These are phyloP conservation scores for Bothriochloa decipiens DNA, from an alignment of 176 grass and related monocot species.

Conservation along the genomic window DNA sequence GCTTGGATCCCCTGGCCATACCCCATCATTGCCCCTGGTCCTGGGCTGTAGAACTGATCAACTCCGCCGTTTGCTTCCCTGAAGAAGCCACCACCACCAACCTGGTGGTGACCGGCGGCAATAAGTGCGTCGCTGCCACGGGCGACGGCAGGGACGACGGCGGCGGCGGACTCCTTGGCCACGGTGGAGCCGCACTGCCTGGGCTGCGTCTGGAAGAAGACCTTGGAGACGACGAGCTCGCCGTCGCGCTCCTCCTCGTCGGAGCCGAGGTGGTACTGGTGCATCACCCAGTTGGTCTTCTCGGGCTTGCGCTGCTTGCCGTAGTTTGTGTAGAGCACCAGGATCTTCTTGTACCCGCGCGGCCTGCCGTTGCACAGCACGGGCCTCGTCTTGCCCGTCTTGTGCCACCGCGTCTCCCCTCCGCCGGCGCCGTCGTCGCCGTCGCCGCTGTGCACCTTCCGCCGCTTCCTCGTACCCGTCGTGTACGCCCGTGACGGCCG, in stretches of 20 bases:
- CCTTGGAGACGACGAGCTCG: slow-evolving; percentile 89
- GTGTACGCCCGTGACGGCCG: slow-evolving; percentile 89
- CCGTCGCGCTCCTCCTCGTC: slow-evolving; percentile 91
- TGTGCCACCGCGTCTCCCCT: slow-evolving; percentile 92
- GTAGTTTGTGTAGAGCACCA: slow-evolving; percentile 94
- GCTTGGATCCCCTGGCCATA: slow-evolving; percentile 50
- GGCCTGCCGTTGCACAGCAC: slow-evolving; percentile 52
- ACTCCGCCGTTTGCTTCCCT: slow-evolving; percentile 45
- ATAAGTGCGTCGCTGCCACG: background rate
- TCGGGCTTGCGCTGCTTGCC: slow-evolving; percentile 89
- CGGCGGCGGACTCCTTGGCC: background rate
- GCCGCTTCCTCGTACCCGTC: slow-evolving; percentile 82
- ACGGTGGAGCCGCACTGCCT: slow-evolving; percentile 60
- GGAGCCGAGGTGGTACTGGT: slow-evolving; percentile 87
- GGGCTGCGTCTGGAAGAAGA: slow-evolving; percentile 95
- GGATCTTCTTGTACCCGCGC: slow-evolving; percentile 84
- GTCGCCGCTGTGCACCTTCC: slow-evolving; percentile 78
- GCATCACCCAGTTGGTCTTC: slow-evolving; percentile 98
- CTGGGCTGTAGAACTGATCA: slow-evolving; percentile 47
- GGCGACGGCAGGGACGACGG: too few species aligned
- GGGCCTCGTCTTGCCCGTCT: slow-evolving; percentile 87
- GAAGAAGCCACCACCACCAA: slow-evolving; percentile 10
- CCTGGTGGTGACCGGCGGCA: slow-evolving; percentile 36
- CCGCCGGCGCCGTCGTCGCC: slow-evolving; percentile 61
- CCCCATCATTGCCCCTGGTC: slow-evolving; percentile 42